Evolutionary conservation across 192 early-diverging fungal species (phyloP), one percentile per base, ranked within the genome.

Genomic region (Coemansia interrupta): DNA sequence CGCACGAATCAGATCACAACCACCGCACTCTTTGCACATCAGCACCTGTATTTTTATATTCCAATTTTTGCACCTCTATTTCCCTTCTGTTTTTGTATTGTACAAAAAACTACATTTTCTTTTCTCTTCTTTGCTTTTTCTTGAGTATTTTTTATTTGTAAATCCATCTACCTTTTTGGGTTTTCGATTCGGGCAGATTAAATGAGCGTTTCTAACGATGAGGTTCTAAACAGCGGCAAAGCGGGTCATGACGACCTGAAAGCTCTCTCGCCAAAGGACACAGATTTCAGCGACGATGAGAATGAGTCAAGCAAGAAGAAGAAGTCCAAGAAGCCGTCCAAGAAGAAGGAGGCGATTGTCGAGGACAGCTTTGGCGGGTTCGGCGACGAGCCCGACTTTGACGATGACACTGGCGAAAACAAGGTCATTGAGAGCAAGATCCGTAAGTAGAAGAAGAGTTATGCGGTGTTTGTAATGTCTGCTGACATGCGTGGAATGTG

Each of bases 401-500:
- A 78, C 55, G 80, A 81, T 41, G 78, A 74, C 23, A 57, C 59
- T 40, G 72, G 80, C 59, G 73, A 83, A 43, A 68, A 82, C 40
- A 61, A 67, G 38, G 52, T 49, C 18, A 53, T 55, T 44, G 66
- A 69, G 22, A 72, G 60, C 44, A 61, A 68, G 68, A 72, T 83
- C 32, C 82, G 82, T 83, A 82, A 69, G 82, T 75, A 56, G 50
- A 13, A 13, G 30, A 2, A 5, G 28, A 15, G 10, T 36, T 6
- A 7, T 36, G 2, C 9, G 32, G 32, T 10, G 32, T 15, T 15
- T 39, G 36, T 0, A 5, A 41, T 47, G 32, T 20, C 41, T 55
- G 19, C 19, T 14, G 14, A 28, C 18, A 10, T 54, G 23, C 28
- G 20, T 14, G 2, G 51, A 46, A 60, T 22, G 49, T 60, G 61